Evolutionary conservation across 2,329 filamentous ascomycete species (phyloP), one percentile per base, ranked within the genome.

Genomic region (Ceratocystis albifundus): DNA sequence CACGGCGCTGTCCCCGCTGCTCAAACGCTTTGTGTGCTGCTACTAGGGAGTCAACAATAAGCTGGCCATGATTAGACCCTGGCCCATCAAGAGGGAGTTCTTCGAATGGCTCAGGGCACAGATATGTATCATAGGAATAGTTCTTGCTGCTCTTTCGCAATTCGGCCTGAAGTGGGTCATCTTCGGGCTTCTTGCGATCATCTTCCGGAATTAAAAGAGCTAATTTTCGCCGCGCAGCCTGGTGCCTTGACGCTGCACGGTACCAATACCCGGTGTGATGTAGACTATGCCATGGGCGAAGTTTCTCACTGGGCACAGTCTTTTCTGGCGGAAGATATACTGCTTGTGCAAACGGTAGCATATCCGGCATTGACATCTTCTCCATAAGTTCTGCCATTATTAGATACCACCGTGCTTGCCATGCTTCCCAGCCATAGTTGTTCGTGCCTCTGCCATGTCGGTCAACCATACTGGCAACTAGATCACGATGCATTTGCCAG

Each of bases 381-480:
- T 84, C 80, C 20, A 86, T 79, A 69, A 86, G 72, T 57, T 83
- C 78, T 1, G 83, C 84, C 84, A 87, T 87, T 12, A 84, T 76
- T 25, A 77, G 77, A 17, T 83, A 80, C 84, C 84, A 87, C 66
- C 89, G 83, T 50, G 89, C 86, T 76, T 96, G 88, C 92, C 93
- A 99, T 1, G 93, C 92, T 72, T 90, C 84, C 89, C 92, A 97
- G 4, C 90, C 90, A 74, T 97, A 97, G 70, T 90, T 96, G 41
- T 85, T 84, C 2, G 89, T 91, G 0, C 93, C 93, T 71, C 89
- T 89, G 3, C 91, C 92, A 70, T 88, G 85, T 20, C 89, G 83
- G 72, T 96, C 90, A 17, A 96, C 79, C 64, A 96, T 83, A 71
- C 90, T 88, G 66, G 81, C 82, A 69, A 93, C 85, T 66, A 87